Percentiles rank a stretch among this genome's conserved stretches.
Evolutionary conservation across 768 basidiomycete species (phyloP).

Genomic region (Xerocomellus amylosporus): DNA sequence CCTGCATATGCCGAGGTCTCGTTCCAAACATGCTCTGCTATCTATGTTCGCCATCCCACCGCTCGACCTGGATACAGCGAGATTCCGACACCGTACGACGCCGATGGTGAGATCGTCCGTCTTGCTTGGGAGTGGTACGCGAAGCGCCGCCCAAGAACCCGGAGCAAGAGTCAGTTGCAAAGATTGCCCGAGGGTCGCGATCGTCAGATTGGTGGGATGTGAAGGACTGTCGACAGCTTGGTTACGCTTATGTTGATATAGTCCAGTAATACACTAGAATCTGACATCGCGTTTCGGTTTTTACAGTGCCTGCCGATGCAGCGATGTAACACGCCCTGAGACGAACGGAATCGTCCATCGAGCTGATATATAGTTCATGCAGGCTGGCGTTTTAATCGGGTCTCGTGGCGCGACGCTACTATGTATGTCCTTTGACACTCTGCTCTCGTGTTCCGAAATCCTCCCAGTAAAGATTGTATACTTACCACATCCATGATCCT

Average conservation of each 20-base stretch:
- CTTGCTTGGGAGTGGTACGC: slow-evolving; percentile 97
- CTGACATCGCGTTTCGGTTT: not conserved
- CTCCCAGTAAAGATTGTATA: not conserved
- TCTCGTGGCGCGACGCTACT: too few species aligned
- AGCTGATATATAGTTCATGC: too few species aligned
- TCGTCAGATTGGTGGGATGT: slow-evolving; percentile 26
- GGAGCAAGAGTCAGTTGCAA: slow-evolving; percentile 60
- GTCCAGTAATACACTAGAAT: slow-evolving; percentile 1
- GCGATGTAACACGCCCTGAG: too few species aligned
- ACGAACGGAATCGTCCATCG: too few species aligned
- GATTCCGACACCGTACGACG: slow-evolving; percentile 93
- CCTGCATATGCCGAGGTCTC: slow-evolving; percentile 87
- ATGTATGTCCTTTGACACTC: too few species aligned
- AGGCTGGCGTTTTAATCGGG: too few species aligned
- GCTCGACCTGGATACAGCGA: slow-evolving; percentile 96
- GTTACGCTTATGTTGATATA: not conserved
- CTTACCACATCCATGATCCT: not conserved
- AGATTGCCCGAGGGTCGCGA: slow-evolving; percentile 67
- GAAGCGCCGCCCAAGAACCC: slow-evolving; percentile 61
- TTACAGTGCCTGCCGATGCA: not conserved
- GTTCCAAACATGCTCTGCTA: slow-evolving; percentile 83
- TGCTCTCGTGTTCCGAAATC: too few species aligned
- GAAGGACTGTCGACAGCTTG: not conserved
- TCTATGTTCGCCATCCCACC: slow-evolving; percentile 95
- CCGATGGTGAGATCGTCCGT: slow-evolving; percentile 89